Evolutionary conservation across 2,329 filamentous ascomycete genomes (phyloP).

Genomic region (Thielaviopsis ethacetica): DNA sequence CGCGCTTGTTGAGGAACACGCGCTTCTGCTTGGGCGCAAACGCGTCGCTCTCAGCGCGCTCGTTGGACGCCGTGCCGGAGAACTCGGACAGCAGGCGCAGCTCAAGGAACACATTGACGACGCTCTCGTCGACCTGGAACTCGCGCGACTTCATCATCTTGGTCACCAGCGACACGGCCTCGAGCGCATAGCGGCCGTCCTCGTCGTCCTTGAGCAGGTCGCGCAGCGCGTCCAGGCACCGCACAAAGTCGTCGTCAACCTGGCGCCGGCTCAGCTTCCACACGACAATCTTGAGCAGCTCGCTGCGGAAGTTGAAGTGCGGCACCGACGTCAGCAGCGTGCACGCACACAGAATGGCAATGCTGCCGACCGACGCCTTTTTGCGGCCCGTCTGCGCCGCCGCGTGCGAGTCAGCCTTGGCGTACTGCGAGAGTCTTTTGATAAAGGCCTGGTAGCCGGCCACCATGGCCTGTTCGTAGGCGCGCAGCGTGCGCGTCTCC

Average conservation of each 20-base stretch:
- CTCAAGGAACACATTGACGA: slow-evolving; percentile 81
- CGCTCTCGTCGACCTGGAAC: slow-evolving; percentile 67
- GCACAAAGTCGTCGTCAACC: slow-evolving; percentile 58
- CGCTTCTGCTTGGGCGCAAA: slow-evolving; percentile 51
- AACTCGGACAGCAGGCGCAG: slow-evolving; percentile 81
- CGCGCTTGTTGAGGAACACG: slow-evolving; percentile 76
- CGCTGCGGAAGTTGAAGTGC: slow-evolving; percentile 91
- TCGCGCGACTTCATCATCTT: slow-evolving; percentile 92
- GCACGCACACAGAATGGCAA: slow-evolving; percentile 77
- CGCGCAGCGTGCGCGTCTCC: slow-evolving; percentile 66
- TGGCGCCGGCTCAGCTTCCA: slow-evolving; percentile 61
- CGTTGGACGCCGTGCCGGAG: slow-evolving; percentile 63
- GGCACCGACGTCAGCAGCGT: slow-evolving; percentile 65
- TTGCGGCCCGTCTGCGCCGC: not conserved
- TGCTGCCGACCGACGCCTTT: slow-evolving; percentile 40
- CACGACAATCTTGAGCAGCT: slow-evolving; percentile 75
- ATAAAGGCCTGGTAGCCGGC: slow-evolving; percentile 75
- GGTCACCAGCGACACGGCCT: slow-evolving; percentile 67
- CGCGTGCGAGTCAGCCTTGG: slow-evolving; percentile 35
- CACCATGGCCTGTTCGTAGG: slow-evolving; percentile 78
- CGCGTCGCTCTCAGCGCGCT: slow-evolving; percentile 46
- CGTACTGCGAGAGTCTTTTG: slow-evolving; percentile 52
- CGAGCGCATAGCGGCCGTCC: slow-evolving; percentile 73
- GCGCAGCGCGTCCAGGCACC: slow-evolving; percentile 64
- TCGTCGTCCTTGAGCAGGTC: slow-evolving; percentile 74